phyloP scores from a whole-genome alignment of 495 filamentous ascomycete genomes.

The Cercophora newfieldiana region DNA sequence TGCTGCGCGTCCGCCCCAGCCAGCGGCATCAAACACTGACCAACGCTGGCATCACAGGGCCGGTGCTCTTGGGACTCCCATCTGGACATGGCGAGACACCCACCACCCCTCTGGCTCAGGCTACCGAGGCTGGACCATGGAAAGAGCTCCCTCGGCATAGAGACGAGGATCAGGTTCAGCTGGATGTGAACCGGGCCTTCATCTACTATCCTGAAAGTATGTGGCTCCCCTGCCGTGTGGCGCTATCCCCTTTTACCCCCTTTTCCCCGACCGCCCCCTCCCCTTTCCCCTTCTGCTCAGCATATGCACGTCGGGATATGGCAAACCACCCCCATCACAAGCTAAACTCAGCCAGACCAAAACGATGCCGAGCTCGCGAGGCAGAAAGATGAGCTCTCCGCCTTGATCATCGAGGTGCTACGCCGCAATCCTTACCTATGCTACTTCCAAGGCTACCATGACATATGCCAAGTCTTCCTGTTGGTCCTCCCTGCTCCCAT shows the following conservation, averaged over 20 bases:
- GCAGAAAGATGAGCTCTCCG: slow-evolving; percentile 70
- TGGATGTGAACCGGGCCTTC: slow-evolving; percentile 95
- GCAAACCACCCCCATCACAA: no score
- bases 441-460: slow-evolving; percentile 99
- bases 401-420: slow-evolving; percentile 73
- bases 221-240: slow-evolving; percentile 7
- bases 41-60: slow-evolving; percentile 57
- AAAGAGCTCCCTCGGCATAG: slow-evolving; percentile 61
- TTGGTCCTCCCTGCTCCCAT: slow-evolving; percentile 67
- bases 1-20: not conserved
- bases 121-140: slow-evolving; percentile 45
- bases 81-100: slow-evolving; percentile 13
- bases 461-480: slow-evolving; percentile 95
- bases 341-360: slow-evolving; percentile 35
- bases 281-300: not conserved
- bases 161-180: slow-evolving; percentile 85
- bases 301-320: not conserved
- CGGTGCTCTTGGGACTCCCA: slow-evolving; percentile 67
- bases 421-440: slow-evolving; percentile 80
- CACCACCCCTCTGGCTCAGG: slow-evolving; percentile 14
- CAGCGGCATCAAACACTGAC: not conserved
- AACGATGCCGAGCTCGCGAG: slow-evolving; percentile 59
- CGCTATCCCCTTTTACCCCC: not conserved
- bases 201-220: slow-evolving; percentile 89
- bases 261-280: slow-evolving; percentile 5